These are phyloP conservation scores for Porphyrellus cyaneotinctus DNA, from an alignment of 768 basidiomycete species.

Conservation along the genomic window DNA sequence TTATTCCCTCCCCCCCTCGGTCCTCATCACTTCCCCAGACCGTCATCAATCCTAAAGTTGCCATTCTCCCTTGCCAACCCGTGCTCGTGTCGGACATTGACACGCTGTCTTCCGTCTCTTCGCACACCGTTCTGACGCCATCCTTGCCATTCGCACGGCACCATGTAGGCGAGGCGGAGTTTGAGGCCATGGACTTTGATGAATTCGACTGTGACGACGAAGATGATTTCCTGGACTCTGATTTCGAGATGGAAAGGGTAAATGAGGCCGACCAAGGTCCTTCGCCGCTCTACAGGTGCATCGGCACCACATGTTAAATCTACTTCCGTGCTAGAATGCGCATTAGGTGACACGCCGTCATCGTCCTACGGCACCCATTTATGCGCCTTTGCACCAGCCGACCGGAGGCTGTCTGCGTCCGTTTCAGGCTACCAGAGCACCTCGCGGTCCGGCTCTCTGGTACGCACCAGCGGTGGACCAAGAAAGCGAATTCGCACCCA, in stretches of 20 bases:
- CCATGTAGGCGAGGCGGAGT: conserved; percentile 5
- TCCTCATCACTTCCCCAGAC: conserved; percentile 15
- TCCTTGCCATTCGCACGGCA: conserved; percentile 28
- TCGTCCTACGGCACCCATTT: conserved; percentile 10
- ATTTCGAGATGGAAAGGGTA: conserved; percentile 32
- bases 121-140: conserved; percentile 30
- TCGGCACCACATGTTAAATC: conserved; percentile 25
- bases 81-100: conserved; percentile 24
- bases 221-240: conserved; percentile 29
- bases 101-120: conserved; percentile 31
- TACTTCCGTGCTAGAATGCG: conserved; percentile 32
- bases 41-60: conserved; percentile 28
- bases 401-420: conserved; percentile 31
- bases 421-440: conserved; percentile 29
- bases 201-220: conserved; percentile 34
- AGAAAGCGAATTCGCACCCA: conserved; percentile 12
- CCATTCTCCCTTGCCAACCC: conserved; percentile 23
- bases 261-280: conserved; percentile 14
- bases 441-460: conserved; percentile 15
- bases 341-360: conserved; percentile 24
- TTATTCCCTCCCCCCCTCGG: conserved; percentile 11
- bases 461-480: conserved; percentile 14
- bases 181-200: conserved; percentile 27
- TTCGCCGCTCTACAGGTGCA: conserved; percentile 22
- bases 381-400: conserved; percentile 16